A percentile compares a stretch with the other conserved stretches of the same genome.
These are phyloP conservation scores for Pichia sp. DNA, from an alignment of 1,139 yeast genomes.

Conservation along the genomic window DNA sequence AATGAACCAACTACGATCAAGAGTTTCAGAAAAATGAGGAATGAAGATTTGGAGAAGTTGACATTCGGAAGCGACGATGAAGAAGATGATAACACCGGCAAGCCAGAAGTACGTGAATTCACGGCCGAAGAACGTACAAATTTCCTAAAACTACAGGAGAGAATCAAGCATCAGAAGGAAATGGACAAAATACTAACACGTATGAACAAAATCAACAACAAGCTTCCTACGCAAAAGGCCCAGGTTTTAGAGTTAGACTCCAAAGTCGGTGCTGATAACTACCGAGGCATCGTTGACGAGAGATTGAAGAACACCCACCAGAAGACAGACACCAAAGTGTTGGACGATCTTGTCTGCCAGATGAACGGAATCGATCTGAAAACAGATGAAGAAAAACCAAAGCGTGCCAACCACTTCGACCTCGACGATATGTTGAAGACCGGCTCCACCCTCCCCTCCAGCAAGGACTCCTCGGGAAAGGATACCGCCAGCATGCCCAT, in stretches of 20 bases:
- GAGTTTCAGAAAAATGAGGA: constrained; percentile 10
- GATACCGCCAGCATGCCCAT: background rate
- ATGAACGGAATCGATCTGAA: constrained; percentile 15
- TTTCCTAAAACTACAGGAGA: constrained; percentile 22
- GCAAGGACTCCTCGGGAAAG: background rate
- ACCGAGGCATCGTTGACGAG: constrained; percentile 19
- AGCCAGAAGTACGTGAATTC: constrained; percentile 19
- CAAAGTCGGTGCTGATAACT: constrained; percentile 21
- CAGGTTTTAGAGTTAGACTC: constrained; percentile 25
- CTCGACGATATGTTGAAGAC: background rate
- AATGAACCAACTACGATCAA: background rate
- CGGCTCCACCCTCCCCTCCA: background rate
- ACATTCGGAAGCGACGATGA: constrained; percentile 3
- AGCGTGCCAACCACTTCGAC: constrained; percentile 5
- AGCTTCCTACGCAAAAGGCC: background rate
- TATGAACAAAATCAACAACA: constrained; percentile 19
- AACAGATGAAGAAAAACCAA: background rate
- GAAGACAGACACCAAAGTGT: constrained; percentile 17
- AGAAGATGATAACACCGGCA: constrained; percentile 4
- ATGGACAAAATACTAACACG: constrained; percentile 14
- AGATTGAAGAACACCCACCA: constrained; percentile 5
- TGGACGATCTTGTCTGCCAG: constrained; percentile 23
- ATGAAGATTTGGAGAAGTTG: constrained; percentile 9
- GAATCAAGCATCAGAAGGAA: constrained; percentile 21
- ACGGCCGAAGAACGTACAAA: constrained; percentile 24